Conservation (phyloP, 768 basidiomycete species). For the Agaricus sinodeliciosus region DNA sequence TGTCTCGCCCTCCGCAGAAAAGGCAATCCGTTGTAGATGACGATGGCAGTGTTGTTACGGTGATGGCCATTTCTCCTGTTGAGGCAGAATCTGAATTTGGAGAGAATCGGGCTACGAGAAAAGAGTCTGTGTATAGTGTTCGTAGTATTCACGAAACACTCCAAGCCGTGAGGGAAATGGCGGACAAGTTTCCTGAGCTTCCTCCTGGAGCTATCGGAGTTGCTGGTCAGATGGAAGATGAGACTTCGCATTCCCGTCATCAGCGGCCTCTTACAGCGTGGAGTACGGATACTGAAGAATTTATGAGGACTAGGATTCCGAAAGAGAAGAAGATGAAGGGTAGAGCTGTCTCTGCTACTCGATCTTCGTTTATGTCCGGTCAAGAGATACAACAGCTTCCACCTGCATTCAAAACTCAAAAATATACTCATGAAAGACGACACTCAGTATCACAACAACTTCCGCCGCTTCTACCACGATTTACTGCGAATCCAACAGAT, state of each 20-base stretch:
- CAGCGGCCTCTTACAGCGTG: slow-evolving; percentile 9
- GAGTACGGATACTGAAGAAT: slow-evolving; percentile 15
- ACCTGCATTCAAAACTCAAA: background rate
- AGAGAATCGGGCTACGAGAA: slow-evolving; percentile 3
- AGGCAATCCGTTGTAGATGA: background rate
- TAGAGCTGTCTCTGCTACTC: background rate
- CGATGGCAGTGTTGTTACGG: slow-evolving; percentile 4
- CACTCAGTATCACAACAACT: background rate
- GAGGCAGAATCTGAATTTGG: background rate
- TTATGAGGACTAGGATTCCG: slow-evolving; percentile 10
- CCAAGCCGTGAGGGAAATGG: slow-evolving; percentile 42
- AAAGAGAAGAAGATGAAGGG: slow-evolving; percentile 12
- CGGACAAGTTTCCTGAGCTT: slow-evolving; percentile 46
- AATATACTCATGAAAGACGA: background rate
- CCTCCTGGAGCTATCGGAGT: slow-evolving; percentile 6
- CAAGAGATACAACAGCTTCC: background rate
- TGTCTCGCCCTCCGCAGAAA: background rate
- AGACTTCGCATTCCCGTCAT: no score
- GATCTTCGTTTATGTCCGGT: background rate
- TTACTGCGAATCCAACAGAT: background rate
- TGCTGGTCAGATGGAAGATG: no score
- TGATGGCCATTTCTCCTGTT: background rate
- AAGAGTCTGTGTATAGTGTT: slow-evolving; percentile 20
- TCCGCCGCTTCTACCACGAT: background rate
- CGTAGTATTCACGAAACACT: slow-evolving; percentile 35